Evolutionary conservation across 2,329 filamentous ascomycete genomes (phyloP).

Genomic region (Claviceps sp.): DNA sequence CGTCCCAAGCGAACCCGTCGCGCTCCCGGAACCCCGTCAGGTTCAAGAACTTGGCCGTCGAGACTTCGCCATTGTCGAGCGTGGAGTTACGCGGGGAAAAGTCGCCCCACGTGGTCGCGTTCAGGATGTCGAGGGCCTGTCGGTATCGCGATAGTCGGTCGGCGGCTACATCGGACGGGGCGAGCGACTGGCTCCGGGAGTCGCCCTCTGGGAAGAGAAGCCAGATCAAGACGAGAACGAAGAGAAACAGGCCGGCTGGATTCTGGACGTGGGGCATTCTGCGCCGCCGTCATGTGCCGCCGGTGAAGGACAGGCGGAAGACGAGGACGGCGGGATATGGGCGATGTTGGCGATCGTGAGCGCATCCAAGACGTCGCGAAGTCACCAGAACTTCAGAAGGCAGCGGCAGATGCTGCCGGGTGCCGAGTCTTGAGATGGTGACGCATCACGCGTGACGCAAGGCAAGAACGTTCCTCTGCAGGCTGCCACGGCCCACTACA

Average conservation of each 20-base stretch:
- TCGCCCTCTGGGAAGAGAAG: slow-evolving; percentile 24
- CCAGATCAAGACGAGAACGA: slow-evolving; percentile 25
- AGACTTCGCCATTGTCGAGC: slow-evolving; percentile 12
- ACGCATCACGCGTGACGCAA: too few species aligned
- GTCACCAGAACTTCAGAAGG: background rate
- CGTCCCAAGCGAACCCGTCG: slow-evolving; percentile 67
- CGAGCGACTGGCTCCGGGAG: slow-evolving; percentile 18
- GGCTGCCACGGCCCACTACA: too few species aligned
- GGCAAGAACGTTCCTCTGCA: too few species aligned
- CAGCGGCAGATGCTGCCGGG: too few species aligned
- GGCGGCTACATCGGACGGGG: slow-evolving; percentile 23
- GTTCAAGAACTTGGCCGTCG: slow-evolving; percentile 40
- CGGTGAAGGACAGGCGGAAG: background rate
- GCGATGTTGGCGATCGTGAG: too few species aligned
- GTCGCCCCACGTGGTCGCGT: slow-evolving; percentile 45
- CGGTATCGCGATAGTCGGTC: slow-evolving; percentile 38
- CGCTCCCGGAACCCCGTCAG: slow-evolving; percentile 63
- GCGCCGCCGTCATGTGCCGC: slow-evolving; percentile 6
- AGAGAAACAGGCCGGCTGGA: slow-evolving; percentile 17
- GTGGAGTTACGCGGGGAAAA: slow-evolving; percentile 32
- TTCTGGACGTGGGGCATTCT: slow-evolving; percentile 34
- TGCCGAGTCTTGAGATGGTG: too few species aligned
- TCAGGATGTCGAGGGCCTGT: slow-evolving; percentile 38
- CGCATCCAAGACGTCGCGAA: background rate
- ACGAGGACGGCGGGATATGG: too few species aligned